phyloP scores from a whole-genome alignment of 2,329 filamentous ascomycete species.

The Sphaerulina populicola region DNA sequence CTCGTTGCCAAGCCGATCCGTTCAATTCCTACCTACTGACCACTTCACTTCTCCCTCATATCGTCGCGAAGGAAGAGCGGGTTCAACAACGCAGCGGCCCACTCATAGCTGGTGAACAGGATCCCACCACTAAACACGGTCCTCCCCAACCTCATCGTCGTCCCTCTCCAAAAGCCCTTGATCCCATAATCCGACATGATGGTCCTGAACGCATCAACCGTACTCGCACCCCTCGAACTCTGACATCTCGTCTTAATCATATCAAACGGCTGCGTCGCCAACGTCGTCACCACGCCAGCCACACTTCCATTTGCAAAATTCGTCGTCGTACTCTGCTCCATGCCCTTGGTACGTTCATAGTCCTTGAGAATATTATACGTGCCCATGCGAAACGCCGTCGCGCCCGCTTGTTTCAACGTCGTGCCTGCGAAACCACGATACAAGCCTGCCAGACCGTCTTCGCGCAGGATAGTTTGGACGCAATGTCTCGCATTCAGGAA shows the following conservation, averaged over 20 bases:
- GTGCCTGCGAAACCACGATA: conserved; percentile 54
- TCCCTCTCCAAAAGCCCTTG: conserved; percentile 58
- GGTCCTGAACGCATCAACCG: conserved; percentile 48
- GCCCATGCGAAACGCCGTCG: conserved; percentile 55
- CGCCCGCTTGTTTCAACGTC: conserved; percentile 54
- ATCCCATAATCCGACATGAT: conserved; percentile 52
- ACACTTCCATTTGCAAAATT: conserved; percentile 56
- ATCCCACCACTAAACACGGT: conserved; percentile 60
- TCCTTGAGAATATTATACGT: conserved; percentile 57
- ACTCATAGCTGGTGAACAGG: conserved; percentile 56
- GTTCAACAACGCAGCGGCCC: conserved; percentile 44
- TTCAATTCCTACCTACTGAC: no score
- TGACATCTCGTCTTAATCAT: conserved; percentile 57
- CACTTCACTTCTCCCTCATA: no score
- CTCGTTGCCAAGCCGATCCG: no score
- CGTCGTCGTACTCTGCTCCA: conserved; percentile 44
- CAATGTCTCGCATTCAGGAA: conserved; percentile 49
- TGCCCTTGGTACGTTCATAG: conserved; percentile 42
- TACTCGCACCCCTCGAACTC: conserved; percentile 50
- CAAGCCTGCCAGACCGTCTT: conserved; percentile 48
- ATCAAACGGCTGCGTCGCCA: conserved; percentile 55
- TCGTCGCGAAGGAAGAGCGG: conserved; percentile 24
- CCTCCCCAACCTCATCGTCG: conserved; percentile 57
- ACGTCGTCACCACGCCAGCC: conserved; percentile 53
- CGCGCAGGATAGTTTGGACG: conserved; percentile 41